Percentiles rank a stretch among this genome's conserved stretches.
These are phyloP conservation scores for Tulasnella sp. DNA, from an alignment of 768 basidiomycete genomes.

Conservation along the genomic window DNA sequence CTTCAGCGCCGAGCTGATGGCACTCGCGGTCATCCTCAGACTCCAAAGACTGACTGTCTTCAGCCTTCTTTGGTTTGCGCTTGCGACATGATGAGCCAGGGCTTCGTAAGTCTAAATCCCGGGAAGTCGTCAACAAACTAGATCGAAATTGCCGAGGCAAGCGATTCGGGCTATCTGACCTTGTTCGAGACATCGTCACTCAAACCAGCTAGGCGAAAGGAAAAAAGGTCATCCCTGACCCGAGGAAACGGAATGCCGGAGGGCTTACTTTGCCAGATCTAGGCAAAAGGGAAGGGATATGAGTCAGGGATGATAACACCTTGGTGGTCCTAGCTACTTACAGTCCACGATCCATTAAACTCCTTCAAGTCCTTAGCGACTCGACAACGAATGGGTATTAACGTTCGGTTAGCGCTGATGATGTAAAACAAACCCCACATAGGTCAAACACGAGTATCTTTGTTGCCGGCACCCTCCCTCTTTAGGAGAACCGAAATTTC, in stretches of 20 bases:
- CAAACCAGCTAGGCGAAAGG: constrained; percentile 69
- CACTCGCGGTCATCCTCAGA: constrained; percentile 88
- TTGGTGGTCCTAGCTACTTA: constrained; percentile 48
- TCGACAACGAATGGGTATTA: constrained; percentile 91
- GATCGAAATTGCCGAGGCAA: constrained; percentile 28
- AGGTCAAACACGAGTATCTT: constrained; percentile 18
- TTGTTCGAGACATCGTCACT: constrained; percentile 89
- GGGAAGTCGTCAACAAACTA: background rate
- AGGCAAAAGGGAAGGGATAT: constrained; percentile 36
- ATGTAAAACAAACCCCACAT: background rate
- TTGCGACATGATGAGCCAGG: constrained; percentile 91
- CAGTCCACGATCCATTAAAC: constrained; percentile 97
- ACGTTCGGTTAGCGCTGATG: constrained; percentile 82
- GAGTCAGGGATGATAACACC: constrained; percentile 27
- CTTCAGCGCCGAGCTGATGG: constrained; percentile 77
- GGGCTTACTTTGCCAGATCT: constrained; percentile 89
- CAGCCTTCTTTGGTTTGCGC: constrained; percentile 85
- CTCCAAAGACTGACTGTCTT: constrained; percentile 94
- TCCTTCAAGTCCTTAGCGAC: constrained; percentile 81
- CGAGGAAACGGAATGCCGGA: constrained; percentile 12
- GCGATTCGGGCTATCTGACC: constrained; percentile 47
- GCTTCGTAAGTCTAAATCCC: constrained; percentile 76
- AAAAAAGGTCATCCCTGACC: constrained; percentile 13
- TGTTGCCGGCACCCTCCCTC: background rate
- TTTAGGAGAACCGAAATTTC: background rate